Percentiles rank a stretch among this genome's conserved stretches.
Conservation (phyloP, 2,329 filamentous ascomycete genomes). For the Fusarium penzigii region DNA sequence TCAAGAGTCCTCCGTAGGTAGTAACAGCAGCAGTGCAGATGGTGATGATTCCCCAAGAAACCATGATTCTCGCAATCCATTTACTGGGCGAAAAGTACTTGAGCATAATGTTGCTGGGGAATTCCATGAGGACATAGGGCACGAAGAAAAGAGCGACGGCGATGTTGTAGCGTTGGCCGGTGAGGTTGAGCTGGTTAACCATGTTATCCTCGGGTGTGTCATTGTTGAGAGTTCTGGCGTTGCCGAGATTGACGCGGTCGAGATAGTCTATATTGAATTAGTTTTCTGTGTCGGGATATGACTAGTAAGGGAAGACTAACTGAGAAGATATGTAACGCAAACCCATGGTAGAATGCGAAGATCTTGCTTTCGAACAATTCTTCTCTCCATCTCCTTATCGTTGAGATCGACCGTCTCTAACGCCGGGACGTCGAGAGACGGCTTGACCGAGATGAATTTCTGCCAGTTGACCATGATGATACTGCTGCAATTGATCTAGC, state of each 20-base stretch:
- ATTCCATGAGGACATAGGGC: conserved; percentile 34
- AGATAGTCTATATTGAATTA: conserved; percentile 19
- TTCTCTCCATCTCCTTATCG: conserved; percentile 36
- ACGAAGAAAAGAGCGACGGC: conserved; percentile 35
- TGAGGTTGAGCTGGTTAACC: conserved; percentile 32
- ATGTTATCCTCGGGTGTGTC: conserved; percentile 36
- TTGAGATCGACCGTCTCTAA: conserved; percentile 36
- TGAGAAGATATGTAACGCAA: conserved; percentile 34
- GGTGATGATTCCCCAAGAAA: conserved; percentile 52
- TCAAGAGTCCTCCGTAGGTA: conserved; percentile 49
- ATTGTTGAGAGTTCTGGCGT: conserved; percentile 36
- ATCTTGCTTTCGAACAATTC: conserved; percentile 36
- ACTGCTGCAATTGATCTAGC: background rate
- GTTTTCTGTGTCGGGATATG: no score
- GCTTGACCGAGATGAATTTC: conserved; percentile 22
- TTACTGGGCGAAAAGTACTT: conserved; percentile 38
- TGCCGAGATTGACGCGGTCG: conserved; percentile 37
- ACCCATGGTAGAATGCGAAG: conserved; percentile 36
- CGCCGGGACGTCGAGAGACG: conserved; percentile 35
- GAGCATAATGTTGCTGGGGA: conserved; percentile 36
- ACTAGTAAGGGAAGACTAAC: conserved; percentile 9
- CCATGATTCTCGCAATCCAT: conserved; percentile 40
- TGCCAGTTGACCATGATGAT: conserved; percentile 22
- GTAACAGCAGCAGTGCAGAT: conserved; percentile 48
- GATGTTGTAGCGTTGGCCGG: conserved; percentile 34